These are phyloP conservation scores for Tolypocladium amazonense DNA, from an alignment of 2,329 filamentous ascomycete species.

Conservation along the genomic window DNA sequence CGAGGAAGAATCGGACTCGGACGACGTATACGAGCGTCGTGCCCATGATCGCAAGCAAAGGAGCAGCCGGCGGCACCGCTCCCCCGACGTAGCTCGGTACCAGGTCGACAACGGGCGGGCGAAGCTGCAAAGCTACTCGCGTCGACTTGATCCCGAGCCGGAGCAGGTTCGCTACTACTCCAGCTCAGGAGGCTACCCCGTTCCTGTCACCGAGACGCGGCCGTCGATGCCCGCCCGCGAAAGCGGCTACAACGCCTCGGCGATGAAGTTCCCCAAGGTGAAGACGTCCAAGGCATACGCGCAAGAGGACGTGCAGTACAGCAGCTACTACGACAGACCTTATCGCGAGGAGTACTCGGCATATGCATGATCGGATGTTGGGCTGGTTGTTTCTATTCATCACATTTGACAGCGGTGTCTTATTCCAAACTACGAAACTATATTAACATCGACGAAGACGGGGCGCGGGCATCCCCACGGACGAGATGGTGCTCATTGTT, in stretches of 20 bases:
- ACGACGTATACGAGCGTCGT: conserved; percentile 21
- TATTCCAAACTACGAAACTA: neutral
- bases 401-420: neutral
- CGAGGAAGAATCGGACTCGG: conserved; percentile 21
- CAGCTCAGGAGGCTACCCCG: conserved; percentile 1
- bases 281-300: conserved; percentile 21
- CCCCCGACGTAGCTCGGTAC: conserved; percentile 21
- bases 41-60: conserved; percentile 22
- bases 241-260: conserved; percentile 16
- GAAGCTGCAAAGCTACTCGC: conserved; percentile 17
- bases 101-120: conserved; percentile 16
- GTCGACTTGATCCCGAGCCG: conserved; percentile 12
- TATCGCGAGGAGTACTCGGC: conserved; percentile 14
- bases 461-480: neutral
- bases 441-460: neutral
- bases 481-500: neutral
- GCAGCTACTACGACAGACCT: conserved; percentile 12
- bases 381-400: neutral
- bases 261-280: conserved; percentile 17
- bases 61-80: conserved; percentile 22
- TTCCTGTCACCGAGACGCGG: conserved; percentile 15
- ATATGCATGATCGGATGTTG: conserved; percentile 10
- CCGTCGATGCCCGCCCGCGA: conserved; percentile 20
- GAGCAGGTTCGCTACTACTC: conserved; percentile 13
- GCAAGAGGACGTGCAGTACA: conserved; percentile 21